phyloP scores from a whole-genome alignment of 495 filamentous ascomycete genomes.

The Ascobolus immersus region DNA sequence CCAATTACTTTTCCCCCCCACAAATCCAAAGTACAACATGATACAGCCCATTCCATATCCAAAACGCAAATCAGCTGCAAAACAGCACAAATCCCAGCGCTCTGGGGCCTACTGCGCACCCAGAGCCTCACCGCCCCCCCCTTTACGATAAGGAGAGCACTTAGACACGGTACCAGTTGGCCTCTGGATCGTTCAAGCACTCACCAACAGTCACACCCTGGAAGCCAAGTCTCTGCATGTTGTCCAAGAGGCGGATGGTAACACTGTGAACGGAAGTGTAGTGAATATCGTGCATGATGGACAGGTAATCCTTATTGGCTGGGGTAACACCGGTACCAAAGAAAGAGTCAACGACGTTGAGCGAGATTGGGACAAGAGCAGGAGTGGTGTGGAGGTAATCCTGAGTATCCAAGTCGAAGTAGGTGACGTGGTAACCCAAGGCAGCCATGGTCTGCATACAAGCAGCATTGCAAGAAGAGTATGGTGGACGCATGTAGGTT shows the following conservation, averaged over 20 bases:
- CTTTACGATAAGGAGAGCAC: no score
- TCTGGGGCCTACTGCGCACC: no score
- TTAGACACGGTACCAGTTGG: slow-evolving; percentile 27
- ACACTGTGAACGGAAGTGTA: slow-evolving; percentile 41
- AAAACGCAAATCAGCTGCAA: no score
- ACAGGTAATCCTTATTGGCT: slow-evolving; percentile 16
- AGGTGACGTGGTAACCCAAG: slow-evolving; percentile 37
- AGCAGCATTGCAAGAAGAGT: slow-evolving; percentile 28
- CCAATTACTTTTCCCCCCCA: no score
- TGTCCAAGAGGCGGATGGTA: slow-evolving; percentile 35
- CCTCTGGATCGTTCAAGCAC: slow-evolving; percentile 17
- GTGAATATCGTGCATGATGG: slow-evolving; percentile 36
- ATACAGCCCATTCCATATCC: no score
- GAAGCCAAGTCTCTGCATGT: slow-evolving; percentile 25
- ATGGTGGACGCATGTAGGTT: slow-evolving; percentile 42
- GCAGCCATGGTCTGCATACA: slow-evolving; percentile 26
- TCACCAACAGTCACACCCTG: slow-evolving; percentile 20
- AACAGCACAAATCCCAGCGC: no score
- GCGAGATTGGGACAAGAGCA: slow-evolving; percentile 30
- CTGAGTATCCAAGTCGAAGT: slow-evolving; percentile 41
- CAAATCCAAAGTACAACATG: no score
- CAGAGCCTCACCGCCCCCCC: no score
- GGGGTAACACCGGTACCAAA: slow-evolving; percentile 6
- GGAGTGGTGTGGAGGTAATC: slow-evolving; percentile 35
- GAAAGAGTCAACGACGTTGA: slow-evolving; percentile 23